Percentiles rank a stretch among this genome's conserved stretches.
Evolutionary conservation across 1,139 yeast genomes (phyloP).

Genomic region (Yamadazyma diddensiae): DNA sequence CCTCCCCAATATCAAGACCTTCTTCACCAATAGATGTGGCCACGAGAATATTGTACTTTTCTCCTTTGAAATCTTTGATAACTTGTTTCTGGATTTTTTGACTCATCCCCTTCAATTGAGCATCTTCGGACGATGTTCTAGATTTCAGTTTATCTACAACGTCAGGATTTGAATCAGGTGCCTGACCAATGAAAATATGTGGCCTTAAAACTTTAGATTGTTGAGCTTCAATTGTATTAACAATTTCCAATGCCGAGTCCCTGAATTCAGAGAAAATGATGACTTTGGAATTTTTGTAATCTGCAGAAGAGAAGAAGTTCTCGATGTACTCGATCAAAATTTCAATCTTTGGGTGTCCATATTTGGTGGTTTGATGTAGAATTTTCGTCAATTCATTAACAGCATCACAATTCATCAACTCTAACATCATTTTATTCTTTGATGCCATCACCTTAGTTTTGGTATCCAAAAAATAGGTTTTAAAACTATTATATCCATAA

Average conservation of each 20-base stretch:
- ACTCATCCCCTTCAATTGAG: constrained; percentile 61
- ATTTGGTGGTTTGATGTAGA: constrained; percentile 40
- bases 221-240: constrained; percentile 53
- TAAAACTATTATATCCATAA: constrained; percentile 82
- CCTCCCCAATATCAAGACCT: constrained; percentile 97
- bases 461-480: constrained; percentile 56
- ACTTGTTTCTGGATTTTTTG: constrained; percentile 72
- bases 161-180: constrained; percentile 32
- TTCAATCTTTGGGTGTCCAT: constrained; percentile 78
- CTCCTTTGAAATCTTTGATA: constrained; percentile 68
- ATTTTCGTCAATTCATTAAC: constrained; percentile 23
- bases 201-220: constrained; percentile 48
- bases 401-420: constrained; percentile 52
- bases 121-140: constrained; percentile 48
- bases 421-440: constrained; percentile 57
- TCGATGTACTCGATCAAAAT: constrained; percentile 55
- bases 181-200: constrained; percentile 90
- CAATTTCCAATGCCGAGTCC: constrained; percentile 86
- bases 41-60: constrained; percentile 72
- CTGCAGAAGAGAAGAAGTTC: constrained; percentile 46
- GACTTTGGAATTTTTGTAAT: constrained; percentile 56
- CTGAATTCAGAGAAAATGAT: constrained; percentile 86
- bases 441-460: constrained; percentile 51
- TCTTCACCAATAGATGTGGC: constrained; percentile 99
- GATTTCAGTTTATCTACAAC: constrained; percentile 23